phyloP scores from a whole-genome alignment of 805 yeast genomes.

The Kazachstania africana region DNA sequence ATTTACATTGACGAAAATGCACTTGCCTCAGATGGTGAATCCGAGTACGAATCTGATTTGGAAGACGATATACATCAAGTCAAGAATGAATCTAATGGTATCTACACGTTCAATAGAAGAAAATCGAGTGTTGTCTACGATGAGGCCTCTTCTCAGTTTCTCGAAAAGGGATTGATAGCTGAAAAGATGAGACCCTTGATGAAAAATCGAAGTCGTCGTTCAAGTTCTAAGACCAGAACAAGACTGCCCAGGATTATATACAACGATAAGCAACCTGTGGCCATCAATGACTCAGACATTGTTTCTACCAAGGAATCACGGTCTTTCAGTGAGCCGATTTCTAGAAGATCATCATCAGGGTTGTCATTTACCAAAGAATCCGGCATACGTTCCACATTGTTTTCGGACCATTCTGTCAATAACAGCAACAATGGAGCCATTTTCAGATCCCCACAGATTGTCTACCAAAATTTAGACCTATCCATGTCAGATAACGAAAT shows the following conservation, averaged over 20 bases:
- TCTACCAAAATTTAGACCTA: background rate
- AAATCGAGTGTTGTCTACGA: conserved; percentile 19
- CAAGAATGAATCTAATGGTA: conserved; percentile 1
- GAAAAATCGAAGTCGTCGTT: conserved; percentile 8
- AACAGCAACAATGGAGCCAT: no score
- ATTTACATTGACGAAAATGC: conserved; percentile 29
- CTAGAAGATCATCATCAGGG: conserved; percentile 28
- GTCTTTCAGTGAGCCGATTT: conserved; percentile 7
- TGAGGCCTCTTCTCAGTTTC: conserved; percentile 13
- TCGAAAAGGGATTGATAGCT: conserved; percentile 8
- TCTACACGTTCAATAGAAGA: conserved; percentile 5
- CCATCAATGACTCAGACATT: conserved; percentile 2
- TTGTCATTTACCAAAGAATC: conserved; percentile 27
- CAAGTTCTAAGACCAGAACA: conserved; percentile 7
- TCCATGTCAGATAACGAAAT: no score
- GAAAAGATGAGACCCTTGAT: conserved; percentile 8
- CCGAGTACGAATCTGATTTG: conserved; percentile 1
- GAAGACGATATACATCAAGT: conserved; percentile 1
- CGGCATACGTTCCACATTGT: conserved; percentile 21
- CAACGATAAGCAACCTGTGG: background rate
- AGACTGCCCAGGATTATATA: no score
- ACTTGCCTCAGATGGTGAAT: conserved; percentile 19
- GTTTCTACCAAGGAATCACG: conserved; percentile 34
- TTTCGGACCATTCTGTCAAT: no score
- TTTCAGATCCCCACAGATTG: conserved; percentile 10